These are phyloP conservation scores for Nemania sp. DNA, from an alignment of 2,329 filamentous ascomycete genomes.

Conservation along the genomic window DNA sequence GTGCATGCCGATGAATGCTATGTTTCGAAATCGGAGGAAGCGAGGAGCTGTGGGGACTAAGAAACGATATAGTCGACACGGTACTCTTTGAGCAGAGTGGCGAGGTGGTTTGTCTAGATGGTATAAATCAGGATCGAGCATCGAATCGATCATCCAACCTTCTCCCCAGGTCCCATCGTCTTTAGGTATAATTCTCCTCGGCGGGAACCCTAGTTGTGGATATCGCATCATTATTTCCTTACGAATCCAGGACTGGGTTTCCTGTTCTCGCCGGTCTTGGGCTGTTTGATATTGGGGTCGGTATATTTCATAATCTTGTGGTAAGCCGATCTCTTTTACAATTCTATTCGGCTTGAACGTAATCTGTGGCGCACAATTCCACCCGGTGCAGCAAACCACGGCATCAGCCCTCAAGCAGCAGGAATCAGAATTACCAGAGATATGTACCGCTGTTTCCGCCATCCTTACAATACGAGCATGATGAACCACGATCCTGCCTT, in stretches of 20 bases:
- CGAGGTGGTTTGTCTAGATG: too few species aligned
- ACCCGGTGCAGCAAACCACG: conserved; percentile 33
- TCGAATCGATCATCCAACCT: too few species aligned
- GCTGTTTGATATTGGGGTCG: background rate
- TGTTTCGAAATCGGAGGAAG: conserved; percentile 40
- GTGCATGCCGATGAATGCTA: conserved; percentile 52
- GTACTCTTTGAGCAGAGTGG: background rate
- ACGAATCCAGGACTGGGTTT: background rate
- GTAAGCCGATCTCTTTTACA: conserved; percentile 22
- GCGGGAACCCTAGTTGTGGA: conserved; percentile 14
- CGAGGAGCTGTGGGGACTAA: conserved; percentile 45
- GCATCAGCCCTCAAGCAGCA: conserved; percentile 22
- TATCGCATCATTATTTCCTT: conserved; percentile 7
- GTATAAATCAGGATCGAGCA: too few species aligned
- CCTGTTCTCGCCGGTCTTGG: background rate
- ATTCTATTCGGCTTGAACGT: conserved; percentile 26
- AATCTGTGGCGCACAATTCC: conserved; percentile 28
- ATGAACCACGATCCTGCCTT: conserved; percentile 24
- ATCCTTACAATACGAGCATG: conserved; percentile 25
- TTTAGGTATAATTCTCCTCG: conserved; percentile 13
- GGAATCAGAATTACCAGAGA: conserved; percentile 30
- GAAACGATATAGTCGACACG: conserved; percentile 47
- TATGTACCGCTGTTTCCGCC: background rate
- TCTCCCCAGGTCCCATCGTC: background rate
- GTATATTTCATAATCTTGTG: background rate